These are phyloP conservation scores for Ajuga chamaepitys DNA, from an alignment of 257 asterid species.

Conservation along the genomic window DNA sequence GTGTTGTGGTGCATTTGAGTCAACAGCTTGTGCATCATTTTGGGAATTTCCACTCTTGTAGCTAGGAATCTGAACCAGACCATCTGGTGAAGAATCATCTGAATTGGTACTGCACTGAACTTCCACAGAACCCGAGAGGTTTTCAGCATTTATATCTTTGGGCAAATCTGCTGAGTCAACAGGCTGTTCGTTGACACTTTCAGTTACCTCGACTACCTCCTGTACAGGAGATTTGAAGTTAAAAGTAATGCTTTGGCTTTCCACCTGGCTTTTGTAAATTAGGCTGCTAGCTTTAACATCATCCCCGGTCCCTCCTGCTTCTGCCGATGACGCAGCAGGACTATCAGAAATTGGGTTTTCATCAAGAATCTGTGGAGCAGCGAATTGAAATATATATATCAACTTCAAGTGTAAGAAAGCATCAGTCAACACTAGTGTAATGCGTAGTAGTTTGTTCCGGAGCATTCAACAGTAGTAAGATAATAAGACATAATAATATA, in stretches of 20 bases:
- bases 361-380: constrained; percentile 32
- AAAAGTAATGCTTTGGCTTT: constrained; percentile 40
- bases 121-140: neutral
- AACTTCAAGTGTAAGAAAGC: constrained; percentile 4
- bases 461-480: no score
- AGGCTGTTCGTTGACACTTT: constrained; percentile 10
- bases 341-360: constrained; percentile 27
- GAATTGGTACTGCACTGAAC: neutral
- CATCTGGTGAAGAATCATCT: constrained; percentile 5
- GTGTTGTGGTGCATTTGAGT: constrained; percentile 9
- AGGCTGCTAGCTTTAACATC: constrained; percentile 23
- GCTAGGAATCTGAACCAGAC: neutral
- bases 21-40: constrained; percentile 9
- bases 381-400: constrained; percentile 12
- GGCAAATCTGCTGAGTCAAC: constrained; percentile 7
- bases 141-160: constrained; percentile 4
- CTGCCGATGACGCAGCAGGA: constrained; percentile 20
- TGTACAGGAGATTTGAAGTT: constrained; percentile 23
- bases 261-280: constrained; percentile 40
- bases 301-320: constrained; percentile 25
- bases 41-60: neutral
- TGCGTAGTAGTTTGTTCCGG: neutral
- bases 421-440: neutral
- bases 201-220: constrained; percentile 14
- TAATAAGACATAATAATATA: neutral